Percentiles rank a stretch among this genome's conserved stretches.
phyloP scores from a whole-genome alignment of 495 filamentous ascomycete genomes.

The Tuber indicum region DNA sequence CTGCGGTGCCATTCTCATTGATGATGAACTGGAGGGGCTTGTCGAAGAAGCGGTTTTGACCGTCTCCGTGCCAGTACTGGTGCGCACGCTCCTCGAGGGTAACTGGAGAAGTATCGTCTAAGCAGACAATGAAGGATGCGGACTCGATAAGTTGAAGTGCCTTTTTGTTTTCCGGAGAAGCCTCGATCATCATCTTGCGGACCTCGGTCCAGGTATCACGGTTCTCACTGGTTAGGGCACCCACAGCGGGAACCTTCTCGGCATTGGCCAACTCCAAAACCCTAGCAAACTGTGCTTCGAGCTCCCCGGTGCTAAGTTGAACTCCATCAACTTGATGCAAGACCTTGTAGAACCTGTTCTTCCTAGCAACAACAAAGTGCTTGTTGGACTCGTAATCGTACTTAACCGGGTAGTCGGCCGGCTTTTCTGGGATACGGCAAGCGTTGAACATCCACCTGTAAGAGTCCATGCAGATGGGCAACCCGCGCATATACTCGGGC shows the following conservation, averaged over 20 bases:
- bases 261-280: conserved; percentile 71
- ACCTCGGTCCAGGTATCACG: conserved; percentile 84
- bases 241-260: conserved; percentile 64
- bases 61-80: conserved; percentile 98
- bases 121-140: conserved; percentile 82
- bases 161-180: conserved; percentile 66
- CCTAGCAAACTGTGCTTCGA: conserved; percentile 78
- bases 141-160: conserved; percentile 79
- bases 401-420: conserved; percentile 76
- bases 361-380: conserved; percentile 84
- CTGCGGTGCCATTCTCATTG: conserved; percentile 95
- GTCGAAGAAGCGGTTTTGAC: conserved; percentile 94
- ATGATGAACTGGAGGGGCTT: conserved; percentile 97
- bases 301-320: conserved; percentile 76
- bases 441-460: conserved; percentile 99
- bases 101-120: conserved; percentile 86
- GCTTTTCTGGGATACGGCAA: conserved; percentile 76
- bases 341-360: conserved; percentile 98
- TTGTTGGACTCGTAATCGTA: conserved; percentile 65
- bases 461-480: conserved; percentile 92
- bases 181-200: conserved; percentile 65
- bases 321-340: conserved; percentile 68
- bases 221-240: conserved; percentile 82
- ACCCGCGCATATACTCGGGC: conserved; percentile 95
- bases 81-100: conserved; percentile 92